These are phyloP conservation scores for Protomyces arabidopsidicola DNA, from an alignment of 1,139 yeast species.

Conservation along the genomic window DNA sequence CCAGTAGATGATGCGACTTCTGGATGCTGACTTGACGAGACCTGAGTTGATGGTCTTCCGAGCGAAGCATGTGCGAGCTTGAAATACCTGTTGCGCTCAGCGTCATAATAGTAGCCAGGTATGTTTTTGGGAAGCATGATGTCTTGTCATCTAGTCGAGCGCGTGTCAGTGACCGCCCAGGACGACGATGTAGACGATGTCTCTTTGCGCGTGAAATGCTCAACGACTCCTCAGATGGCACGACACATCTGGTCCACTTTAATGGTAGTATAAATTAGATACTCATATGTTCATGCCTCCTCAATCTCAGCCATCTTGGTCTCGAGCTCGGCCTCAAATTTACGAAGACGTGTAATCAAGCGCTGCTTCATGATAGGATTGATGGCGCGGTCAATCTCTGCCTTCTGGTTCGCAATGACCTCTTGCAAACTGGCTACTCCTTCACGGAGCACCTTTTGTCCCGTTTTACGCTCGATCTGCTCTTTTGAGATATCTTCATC, in stretches of 20 bases:
- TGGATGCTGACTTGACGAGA: background rate
- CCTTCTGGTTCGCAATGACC: constrained; percentile 70
- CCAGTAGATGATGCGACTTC: background rate
- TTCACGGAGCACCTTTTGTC: constrained; percentile 71
- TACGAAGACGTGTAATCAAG: constrained; percentile 72
- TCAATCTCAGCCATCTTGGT: constrained; percentile 54
- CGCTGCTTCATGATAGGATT: constrained; percentile 86
- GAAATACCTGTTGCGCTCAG: constrained; percentile 8
- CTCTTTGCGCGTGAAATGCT: too few species aligned
- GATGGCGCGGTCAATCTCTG: constrained; percentile 69
- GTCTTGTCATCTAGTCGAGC: background rate
- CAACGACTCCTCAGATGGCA: too few species aligned
- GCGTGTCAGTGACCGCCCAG: too few species aligned
- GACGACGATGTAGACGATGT: too few species aligned
- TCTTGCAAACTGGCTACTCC: constrained; percentile 78
- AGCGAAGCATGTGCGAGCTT: constrained; percentile 17
- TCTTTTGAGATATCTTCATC: constrained; percentile 48
- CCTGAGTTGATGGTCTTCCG: background rate
- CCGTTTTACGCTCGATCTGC: constrained; percentile 47
- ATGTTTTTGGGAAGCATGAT: background rate
- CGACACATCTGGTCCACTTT: too few species aligned
- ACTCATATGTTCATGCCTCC: background rate
- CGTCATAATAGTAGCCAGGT: constrained; percentile 26
- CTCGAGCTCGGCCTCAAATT: constrained; percentile 77
- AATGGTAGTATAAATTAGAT: too few species aligned